Percentiles rank a stretch among this genome's conserved stretches.
phyloP scores from a whole-genome alignment of 345 rosid genomes.

The Aquilaria yunnanensis region DNA sequence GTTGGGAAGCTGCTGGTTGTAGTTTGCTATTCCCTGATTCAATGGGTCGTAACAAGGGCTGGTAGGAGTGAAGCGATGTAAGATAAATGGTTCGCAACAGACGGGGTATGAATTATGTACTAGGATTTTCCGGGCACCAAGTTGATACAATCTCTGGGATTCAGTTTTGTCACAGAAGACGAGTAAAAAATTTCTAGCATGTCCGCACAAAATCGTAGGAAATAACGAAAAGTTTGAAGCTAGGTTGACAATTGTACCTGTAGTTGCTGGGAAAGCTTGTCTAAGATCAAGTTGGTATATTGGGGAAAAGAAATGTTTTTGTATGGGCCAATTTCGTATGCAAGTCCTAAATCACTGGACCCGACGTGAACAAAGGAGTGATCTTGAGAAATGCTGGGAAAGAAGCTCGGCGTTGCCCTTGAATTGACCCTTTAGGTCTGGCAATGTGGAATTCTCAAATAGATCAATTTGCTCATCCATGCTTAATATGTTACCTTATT shows the following conservation, averaged over 20 bases:
- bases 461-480: background rate
- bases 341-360: background rate
- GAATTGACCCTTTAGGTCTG: background rate
- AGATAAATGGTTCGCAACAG: too few relatives aligned
- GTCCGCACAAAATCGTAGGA: too few relatives aligned
- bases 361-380: background rate
- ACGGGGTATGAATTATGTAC: too few relatives aligned
- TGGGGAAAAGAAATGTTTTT: background rate
- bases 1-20: too few relatives aligned
- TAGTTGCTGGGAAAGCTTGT: background rate
- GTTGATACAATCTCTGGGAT: too few relatives aligned
- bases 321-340: background rate
- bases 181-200: too few relatives aligned
- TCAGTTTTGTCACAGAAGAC: too few relatives aligned
- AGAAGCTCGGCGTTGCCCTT: background rate
- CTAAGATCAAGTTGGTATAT: background rate
- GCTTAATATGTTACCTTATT: background rate
- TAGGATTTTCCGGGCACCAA: too few relatives aligned
- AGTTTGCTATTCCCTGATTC: too few relatives aligned
- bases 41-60: too few relatives aligned
- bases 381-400: background rate
- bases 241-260: background rate
- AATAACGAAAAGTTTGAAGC: too few relatives aligned
- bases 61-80: too few relatives aligned
- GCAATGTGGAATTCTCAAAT: background rate